Conservation (phyloP, 768 basidiomycete species). For the Crassisporium funariophilum region DNA sequence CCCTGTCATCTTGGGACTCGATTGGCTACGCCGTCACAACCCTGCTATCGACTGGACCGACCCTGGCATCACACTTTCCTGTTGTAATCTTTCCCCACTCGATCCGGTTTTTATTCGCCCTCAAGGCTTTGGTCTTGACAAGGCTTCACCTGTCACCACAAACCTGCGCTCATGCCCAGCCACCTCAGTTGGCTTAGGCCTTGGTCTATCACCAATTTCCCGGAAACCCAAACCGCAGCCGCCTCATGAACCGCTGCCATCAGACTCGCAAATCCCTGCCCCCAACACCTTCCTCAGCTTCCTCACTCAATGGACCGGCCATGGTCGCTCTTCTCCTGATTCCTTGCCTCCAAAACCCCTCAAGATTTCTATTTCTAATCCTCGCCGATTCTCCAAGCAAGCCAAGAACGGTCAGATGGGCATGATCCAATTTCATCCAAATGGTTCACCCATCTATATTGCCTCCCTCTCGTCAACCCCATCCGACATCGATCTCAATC, state of each 20-base stretch:
- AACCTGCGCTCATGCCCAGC: slow-evolving; percentile 12
- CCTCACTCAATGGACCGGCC: slow-evolving; percentile 18
- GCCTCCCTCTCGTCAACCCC: slow-evolving; percentile 11
- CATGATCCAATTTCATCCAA: slow-evolving; percentile 9
- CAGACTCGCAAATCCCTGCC: background rate
- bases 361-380: slow-evolving; percentile 16
- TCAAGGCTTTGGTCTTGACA: too few species aligned
- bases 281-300: slow-evolving; percentile 11
- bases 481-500: background rate
- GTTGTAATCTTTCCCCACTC: slow-evolving; percentile 27
- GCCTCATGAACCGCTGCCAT: slow-evolving; percentile 6
- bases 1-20: slow-evolving; percentile 38
- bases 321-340: slow-evolving; percentile 19
- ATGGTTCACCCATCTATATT: slow-evolving; percentile 16
- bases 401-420: slow-evolving; percentile 13
- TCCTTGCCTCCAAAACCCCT: slow-evolving; percentile 9
- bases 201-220: slow-evolving; percentile 22
- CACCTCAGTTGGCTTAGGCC: slow-evolving; percentile 29
- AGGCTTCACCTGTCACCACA: slow-evolving; percentile 28
- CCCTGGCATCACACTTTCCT: slow-evolving; percentile 22
- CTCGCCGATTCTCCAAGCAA: slow-evolving; percentile 21
- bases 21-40: slow-evolving; percentile 39
- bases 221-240: slow-evolving; percentile 7
- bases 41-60: slow-evolving; percentile 35
- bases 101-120: too few species aligned